phyloP scores from a whole-genome alignment of 352 stramenopile species.

The Globisporangium perplexum region DNA sequence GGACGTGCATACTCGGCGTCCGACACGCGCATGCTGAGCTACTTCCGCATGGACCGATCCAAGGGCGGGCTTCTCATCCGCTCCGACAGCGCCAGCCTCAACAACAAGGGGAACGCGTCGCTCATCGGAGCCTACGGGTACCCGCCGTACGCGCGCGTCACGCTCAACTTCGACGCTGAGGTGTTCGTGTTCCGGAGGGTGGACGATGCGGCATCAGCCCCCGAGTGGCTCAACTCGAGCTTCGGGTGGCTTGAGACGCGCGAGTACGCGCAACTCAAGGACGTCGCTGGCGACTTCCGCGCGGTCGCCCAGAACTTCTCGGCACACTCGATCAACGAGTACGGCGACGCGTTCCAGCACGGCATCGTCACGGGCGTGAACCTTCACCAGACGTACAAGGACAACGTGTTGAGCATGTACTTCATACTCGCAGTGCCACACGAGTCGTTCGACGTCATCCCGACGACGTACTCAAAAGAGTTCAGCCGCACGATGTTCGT shows the following conservation, averaged over 20 bases:
- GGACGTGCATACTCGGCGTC: conserved; percentile 64
- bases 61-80: conserved; percentile 63
- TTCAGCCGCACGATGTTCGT: conserved; percentile 61
- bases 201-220: conserved; percentile 42
- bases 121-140: conserved; percentile 42
- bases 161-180: conserved; percentile 69
- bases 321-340: conserved; percentile 63
- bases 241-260: conserved; percentile 57
- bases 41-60: conserved; percentile 72
- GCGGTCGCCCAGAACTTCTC: conserved; percentile 58
- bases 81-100: conserved; percentile 60
- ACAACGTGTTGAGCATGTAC: conserved; percentile 77
- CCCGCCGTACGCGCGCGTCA: conserved; percentile 57
- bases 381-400: conserved; percentile 41
- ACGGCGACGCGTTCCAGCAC: conserved; percentile 49
- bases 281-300: conserved; percentile 53
- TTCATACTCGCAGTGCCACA: conserved; percentile 69
- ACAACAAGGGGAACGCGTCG: conserved; percentile 67
- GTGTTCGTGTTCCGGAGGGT: conserved; percentile 69
- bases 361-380: conserved; percentile 65
- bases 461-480: conserved; percentile 66
- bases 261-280: conserved; percentile 63
- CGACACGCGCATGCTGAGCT: conserved; percentile 58
- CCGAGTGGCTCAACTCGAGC: conserved; percentile 56
- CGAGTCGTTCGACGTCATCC: conserved; percentile 48